phyloP scores from a whole-genome alignment of 2,329 filamentous ascomycete species.

The Alternaria metachromatica region DNA sequence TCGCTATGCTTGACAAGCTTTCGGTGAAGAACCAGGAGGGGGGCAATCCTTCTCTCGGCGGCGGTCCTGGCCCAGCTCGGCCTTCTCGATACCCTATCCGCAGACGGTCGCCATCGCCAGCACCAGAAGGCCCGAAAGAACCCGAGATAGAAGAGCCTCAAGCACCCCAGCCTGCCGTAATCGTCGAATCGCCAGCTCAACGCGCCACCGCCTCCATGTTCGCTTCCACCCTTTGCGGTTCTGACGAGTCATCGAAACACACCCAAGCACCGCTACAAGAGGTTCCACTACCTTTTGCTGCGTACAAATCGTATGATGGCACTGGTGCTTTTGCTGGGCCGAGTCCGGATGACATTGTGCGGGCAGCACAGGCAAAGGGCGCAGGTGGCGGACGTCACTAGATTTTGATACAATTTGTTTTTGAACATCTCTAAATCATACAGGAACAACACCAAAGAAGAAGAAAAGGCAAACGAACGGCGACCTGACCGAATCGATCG shows the following conservation, averaged over 20 bases:
- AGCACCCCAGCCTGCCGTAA: constrained; percentile 25
- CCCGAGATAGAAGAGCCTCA: constrained; percentile 20
- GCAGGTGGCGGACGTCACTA: constrained; percentile 47
- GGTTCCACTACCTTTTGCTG: constrained; percentile 51
- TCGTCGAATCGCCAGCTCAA: constrained; percentile 45
- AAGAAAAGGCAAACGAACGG: constrained; percentile 24
- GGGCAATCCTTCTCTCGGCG: not conserved
- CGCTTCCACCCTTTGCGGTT: constrained; percentile 57
- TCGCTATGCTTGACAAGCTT: constrained; percentile 55
- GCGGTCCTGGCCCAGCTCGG: constrained; percentile 6
- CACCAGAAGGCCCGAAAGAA: constrained; percentile 20
- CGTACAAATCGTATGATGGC: constrained; percentile 49
- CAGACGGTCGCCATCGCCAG: constrained; percentile 41
- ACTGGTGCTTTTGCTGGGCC: constrained; percentile 77
- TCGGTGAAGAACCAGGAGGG: constrained; percentile 35
- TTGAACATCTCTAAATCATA: constrained; percentile 30
- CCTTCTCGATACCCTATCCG: constrained; percentile 32
- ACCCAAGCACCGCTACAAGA: constrained; percentile 2
- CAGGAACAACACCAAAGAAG: constrained; percentile 39
- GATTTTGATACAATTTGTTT: constrained; percentile 16
- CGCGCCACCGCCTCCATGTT: constrained; percentile 59
- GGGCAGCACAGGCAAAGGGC: constrained; percentile 73
- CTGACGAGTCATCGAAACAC: constrained; percentile 6
- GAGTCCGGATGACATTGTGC: constrained; percentile 89
- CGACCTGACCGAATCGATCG: constrained; percentile 56